Evolutionary conservation across 805 yeast genomes (phyloP).

Genomic region (Candida railenensis): DNA sequence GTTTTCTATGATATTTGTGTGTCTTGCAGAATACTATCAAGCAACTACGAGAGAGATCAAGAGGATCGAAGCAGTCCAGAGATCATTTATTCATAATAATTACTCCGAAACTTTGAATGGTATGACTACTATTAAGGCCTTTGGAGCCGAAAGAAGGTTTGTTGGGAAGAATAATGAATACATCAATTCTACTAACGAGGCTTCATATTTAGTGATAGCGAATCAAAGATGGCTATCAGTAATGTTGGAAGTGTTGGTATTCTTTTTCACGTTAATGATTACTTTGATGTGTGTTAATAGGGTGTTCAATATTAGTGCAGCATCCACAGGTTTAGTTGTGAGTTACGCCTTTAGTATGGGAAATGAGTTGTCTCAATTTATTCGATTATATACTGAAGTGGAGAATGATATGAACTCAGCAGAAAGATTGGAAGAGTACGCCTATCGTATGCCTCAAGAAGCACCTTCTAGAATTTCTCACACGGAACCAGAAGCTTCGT

Average conservation of each 20-base stretch:
- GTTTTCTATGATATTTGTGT: slow-evolving; percentile 21
- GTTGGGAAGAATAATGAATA: slow-evolving; percentile 22
- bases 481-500: slow-evolving; percentile 38
- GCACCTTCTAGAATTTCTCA: slow-evolving; percentile 53
- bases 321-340: slow-evolving; percentile 38
- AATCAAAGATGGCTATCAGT: slow-evolving; percentile 39
- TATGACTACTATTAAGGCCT: slow-evolving; percentile 37
- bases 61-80: slow-evolving; percentile 38
- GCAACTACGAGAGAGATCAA: slow-evolving; percentile 39
- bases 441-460: slow-evolving; percentile 63
- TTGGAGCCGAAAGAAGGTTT: slow-evolving; percentile 25
- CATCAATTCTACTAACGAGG: slow-evolving; percentile 36
- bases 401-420: slow-evolving; percentile 41
- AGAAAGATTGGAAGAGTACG: slow-evolving; percentile 41
- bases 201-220: slow-evolving; percentile 34
- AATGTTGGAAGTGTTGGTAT: slow-evolving; percentile 30
- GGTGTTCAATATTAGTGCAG: slow-evolving; percentile 31
- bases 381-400: slow-evolving; percentile 35
- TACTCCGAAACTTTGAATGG: slow-evolving; percentile 38
- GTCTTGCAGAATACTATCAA: slow-evolving; percentile 33
- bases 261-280: slow-evolving; percentile 27
- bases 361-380: slow-evolving; percentile 35
- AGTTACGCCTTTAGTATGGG: slow-evolving; percentile 36
- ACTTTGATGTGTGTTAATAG: slow-evolving; percentile 33
- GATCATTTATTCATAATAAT: slow-evolving; percentile 40